Conservation (phyloP, 1,284 basidiomycete genomes). For the Tilletia indica region DNA sequence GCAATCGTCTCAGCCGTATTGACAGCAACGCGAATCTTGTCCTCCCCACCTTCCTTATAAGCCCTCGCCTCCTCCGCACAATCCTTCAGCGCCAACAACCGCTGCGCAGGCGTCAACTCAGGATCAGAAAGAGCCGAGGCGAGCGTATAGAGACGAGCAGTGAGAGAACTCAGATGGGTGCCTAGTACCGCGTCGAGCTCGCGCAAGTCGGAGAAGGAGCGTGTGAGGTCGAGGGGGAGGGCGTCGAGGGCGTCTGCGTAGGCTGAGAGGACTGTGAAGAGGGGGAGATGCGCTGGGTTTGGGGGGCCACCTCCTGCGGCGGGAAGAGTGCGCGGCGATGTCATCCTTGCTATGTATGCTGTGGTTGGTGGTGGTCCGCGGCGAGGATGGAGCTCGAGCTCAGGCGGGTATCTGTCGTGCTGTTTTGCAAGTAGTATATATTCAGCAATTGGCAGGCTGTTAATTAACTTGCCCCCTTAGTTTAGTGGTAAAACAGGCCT, state of each 20-base stretch:
- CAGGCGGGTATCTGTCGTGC: no score
- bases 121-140: conserved; percentile 61
- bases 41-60: conserved; percentile 92
- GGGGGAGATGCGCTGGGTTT: conserved; percentile 9
- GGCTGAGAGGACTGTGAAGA: conserved; percentile 50
- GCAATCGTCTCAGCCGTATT: conserved; percentile 78
- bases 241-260: conserved; percentile 80
- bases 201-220: conserved; percentile 89
- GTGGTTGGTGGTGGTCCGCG: no score
- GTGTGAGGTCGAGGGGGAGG: conserved; percentile 87
- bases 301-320: conserved; percentile 11
- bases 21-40: conserved; percentile 96
- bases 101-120: conserved; percentile 69
- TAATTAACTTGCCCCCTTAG: not conserved
- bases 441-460: no score
- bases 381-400: no score
- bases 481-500: conserved; percentile 15
- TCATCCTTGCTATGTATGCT: no score
- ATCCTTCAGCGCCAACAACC: conserved; percentile 81
- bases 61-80: conserved; percentile 88
- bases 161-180: conserved; percentile 48
- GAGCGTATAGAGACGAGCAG: conserved; percentile 45
- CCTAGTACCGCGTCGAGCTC: conserved; percentile 97
- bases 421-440: no score
- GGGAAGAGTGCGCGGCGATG: not conserved